Evolutionary conservation across 2,329 filamentous ascomycete genomes (phyloP), one percentile per base, ranked within the genome.

Genomic region (Monilinia fructicola): DNA sequence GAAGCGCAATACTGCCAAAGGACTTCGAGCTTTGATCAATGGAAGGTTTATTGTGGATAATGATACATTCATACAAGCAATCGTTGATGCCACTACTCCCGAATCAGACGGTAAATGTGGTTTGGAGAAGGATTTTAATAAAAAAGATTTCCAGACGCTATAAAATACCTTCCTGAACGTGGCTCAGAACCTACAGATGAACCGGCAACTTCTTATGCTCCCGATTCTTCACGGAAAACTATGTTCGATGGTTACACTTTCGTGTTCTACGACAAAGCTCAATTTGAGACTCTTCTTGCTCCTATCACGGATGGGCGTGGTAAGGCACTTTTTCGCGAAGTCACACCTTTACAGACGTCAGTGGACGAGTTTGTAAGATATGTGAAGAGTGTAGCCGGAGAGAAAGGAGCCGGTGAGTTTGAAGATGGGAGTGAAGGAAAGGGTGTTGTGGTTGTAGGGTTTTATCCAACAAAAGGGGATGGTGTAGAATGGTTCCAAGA

Each of bases 241-340:
- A 82, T 99, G 0, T 98, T 99, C 71, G 86, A 91, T 14, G 91
- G 91, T 3, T 95, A 93, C 74, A 94, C 89, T 0, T 97, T 98
- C 74, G 82, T 99, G 4, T 97, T 98, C 73, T 89, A 93, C 71
- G 88, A 93, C 64, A 78, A 84, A 64, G 81, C 81, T 3, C 94
- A 98, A 76, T 92, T 88, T 76, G 86, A 91, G 10, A 92, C 85
- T 69, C 81, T 99, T 5, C 80, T 91, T 54, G 86, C 87, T 0
- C 87, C 90, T 0, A 89, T 99, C 68, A 89, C 88, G 0, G 87
- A 87, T 68, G 95, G 91, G 5, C 87, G 89, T 67, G 95, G 95
- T 10, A 98, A 98, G 76, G 90, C 91, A 1, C 76, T 96, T 7
- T 78, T 90, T 5, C 87, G 84, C 67, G 80, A 87, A 38, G 83